Evolutionary conservation across 306 rosid species (phyloP).

Genomic region (Vigna hirtella): DNA sequence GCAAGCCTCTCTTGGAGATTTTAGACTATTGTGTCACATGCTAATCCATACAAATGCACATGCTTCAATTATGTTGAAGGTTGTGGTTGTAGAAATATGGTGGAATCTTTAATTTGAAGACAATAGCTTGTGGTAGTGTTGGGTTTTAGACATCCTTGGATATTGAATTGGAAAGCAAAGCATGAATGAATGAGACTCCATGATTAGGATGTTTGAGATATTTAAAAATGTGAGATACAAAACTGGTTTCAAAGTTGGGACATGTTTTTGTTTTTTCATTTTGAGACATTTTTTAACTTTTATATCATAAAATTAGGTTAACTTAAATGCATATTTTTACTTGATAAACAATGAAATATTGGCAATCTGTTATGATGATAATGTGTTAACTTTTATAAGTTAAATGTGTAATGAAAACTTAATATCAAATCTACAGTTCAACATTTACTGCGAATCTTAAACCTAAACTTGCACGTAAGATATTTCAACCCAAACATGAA

Average conservation of each 20-base stretch:
- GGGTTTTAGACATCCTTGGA: background rate
- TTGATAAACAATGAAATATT: background rate
- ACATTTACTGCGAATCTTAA: too few relatives aligned
- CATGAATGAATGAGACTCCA: background rate
- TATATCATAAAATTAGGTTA: background rate
- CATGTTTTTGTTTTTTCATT: background rate
- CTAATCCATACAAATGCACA: constrained; percentile 11
- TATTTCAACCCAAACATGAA: too few relatives aligned
- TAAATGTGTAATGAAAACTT: too few relatives aligned
- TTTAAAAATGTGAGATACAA: constrained; percentile 3
- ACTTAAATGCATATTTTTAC: background rate
- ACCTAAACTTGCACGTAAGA: too few relatives aligned
- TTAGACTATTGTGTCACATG: constrained; percentile 23
- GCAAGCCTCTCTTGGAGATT: background rate
- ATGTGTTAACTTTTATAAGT: too few relatives aligned
- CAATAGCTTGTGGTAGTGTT: background rate
- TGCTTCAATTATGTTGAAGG: constrained; percentile 27
- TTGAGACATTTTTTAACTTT: background rate
- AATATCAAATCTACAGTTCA: too few relatives aligned
- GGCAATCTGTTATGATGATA: background rate
- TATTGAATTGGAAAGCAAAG: background rate
- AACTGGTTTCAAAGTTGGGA: background rate
- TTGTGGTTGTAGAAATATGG: constrained; percentile 14
- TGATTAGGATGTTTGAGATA: background rate
- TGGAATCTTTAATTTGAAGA: constrained; percentile 9